Percentiles rank a stretch among this genome's conserved stretches.
These are phyloP conservation scores for Claviceps arundinis DNA, from an alignment of 2,329 filamentous ascomycete genomes.

Conservation along the genomic window DNA sequence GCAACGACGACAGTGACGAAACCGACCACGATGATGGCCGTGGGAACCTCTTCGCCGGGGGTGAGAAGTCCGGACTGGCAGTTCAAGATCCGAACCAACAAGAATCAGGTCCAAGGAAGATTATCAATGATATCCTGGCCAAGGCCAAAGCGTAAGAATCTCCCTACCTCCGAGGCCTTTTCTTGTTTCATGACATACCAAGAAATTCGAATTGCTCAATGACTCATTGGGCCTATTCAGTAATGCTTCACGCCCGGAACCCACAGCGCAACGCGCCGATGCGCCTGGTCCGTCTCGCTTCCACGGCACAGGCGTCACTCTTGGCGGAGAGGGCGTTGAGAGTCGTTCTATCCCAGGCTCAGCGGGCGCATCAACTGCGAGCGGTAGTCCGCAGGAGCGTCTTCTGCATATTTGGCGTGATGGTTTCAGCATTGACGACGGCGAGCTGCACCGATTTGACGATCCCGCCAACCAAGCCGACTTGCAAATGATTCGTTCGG, in stretches of 20 bases:
- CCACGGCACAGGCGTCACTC: constrained; percentile 57
- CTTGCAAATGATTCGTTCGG: constrained; percentile 62
- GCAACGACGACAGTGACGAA: constrained; percentile 43
- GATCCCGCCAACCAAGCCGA: constrained; percentile 62
- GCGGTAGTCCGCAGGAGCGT: constrained; percentile 44
- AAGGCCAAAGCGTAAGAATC: constrained; percentile 46
- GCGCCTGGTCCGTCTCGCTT: constrained; percentile 43
- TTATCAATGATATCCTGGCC: constrained; percentile 51
- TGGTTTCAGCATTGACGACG: constrained; percentile 77
- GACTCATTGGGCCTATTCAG: constrained; percentile 21
- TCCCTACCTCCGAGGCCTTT: background rate
- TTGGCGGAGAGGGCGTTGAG: constrained; percentile 64
- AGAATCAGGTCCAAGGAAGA: constrained; percentile 35
- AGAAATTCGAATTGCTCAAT: background rate
- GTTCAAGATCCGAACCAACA: constrained; percentile 45
- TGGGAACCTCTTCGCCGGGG: constrained; percentile 66
- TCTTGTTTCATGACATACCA: background rate
- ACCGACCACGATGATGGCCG: constrained; percentile 44
- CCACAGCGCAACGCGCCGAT: constrained; percentile 31
- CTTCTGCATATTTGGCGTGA: constrained; percentile 70
- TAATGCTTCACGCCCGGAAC: constrained; percentile 45
- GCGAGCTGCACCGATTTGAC: constrained; percentile 63
- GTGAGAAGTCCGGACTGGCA: constrained; percentile 66
- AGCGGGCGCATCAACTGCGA: constrained; percentile 15
- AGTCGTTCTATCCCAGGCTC: constrained; percentile 57